Evolutionary conservation across 768 basidiomycete genomes (phyloP).

Genomic region (Paxillus rubicundulus): DNA sequence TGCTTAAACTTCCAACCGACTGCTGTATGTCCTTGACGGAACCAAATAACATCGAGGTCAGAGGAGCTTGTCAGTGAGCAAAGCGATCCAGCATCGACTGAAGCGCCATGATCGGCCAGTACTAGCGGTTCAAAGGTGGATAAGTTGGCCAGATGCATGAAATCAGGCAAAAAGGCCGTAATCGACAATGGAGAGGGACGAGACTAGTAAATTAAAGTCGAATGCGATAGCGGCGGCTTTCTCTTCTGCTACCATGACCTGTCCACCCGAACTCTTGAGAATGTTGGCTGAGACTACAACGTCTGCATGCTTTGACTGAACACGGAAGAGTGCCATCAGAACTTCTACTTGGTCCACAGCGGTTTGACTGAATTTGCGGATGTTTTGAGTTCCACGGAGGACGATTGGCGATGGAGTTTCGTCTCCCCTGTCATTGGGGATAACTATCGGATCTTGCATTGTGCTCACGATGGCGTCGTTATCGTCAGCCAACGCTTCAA

Average conservation of each 20-base stretch:
- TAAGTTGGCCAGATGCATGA: background rate
- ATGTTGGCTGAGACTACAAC: constrained; percentile 84
- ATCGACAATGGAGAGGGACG: constrained; percentile 64
- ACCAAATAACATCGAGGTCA: no score
- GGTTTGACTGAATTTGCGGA: constrained; percentile 73
- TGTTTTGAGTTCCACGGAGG: constrained; percentile 66
- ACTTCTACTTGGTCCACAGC: constrained; percentile 69
- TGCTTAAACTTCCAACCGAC: no score
- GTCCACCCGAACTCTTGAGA: constrained; percentile 44
- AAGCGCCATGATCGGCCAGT: no score
- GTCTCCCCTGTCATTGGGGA: constrained; percentile 44
- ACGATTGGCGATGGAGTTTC: constrained; percentile 57
- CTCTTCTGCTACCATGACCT: constrained; percentile 40
- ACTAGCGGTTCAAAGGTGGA: background rate
- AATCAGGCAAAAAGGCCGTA: constrained; percentile 65
- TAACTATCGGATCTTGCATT: constrained; percentile 42
- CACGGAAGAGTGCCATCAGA: constrained; percentile 77
- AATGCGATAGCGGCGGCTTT: constrained; percentile 29
- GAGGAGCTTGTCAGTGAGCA: no score
- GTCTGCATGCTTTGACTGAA: constrained; percentile 57
- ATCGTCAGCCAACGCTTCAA: constrained; percentile 87
- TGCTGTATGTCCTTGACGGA: no score
- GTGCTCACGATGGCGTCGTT: constrained; percentile 61
- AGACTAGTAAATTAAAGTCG: constrained; percentile 54
- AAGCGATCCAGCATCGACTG: no score